Evolutionary conservation across 176 grass and related monocot species (phyloP), one percentile per base, ranked within the genome.

Genomic region (Zea mays): DNA sequence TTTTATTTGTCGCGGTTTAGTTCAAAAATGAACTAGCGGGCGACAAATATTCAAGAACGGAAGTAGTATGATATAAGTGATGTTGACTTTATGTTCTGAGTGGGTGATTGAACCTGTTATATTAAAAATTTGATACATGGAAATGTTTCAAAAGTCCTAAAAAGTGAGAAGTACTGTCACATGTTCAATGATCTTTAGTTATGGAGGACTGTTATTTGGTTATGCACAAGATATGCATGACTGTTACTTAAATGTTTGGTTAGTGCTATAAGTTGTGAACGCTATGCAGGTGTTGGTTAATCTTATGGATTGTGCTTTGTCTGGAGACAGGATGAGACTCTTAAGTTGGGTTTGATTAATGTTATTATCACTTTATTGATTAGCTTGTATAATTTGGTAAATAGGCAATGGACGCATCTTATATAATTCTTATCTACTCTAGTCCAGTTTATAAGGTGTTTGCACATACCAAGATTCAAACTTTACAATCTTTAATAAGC

Each of bases 151-250:
- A 65, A 77, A 51, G 8, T 40, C 11, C 8, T 38, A 14, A 35
- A 36, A 60, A 37, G 2, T 17, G 15, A 34, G 42, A 42, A 42
- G 33, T 3, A 14, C 0, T 5, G 16, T 66, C 16, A 40, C 10
- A 65, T 51, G 45, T 65, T 9, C 34, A 20, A 77, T 79, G 20
- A 69, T 37, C 5, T 49, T 54, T 3, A n/a, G 0, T 73, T 73
- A n/a, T 38, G 8, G 52, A 58, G 64, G 11, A 11, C 21, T 76
- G 34, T 68, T 80, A 41, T 2, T 70, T 70, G 27, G 44, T 75
- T 80, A 52, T 62, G 50, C 8, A 72, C 15, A 45, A 67, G 49
- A 50, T 51, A 68, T 27, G 79, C 79, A 34, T 54, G 37, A 37
- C 76, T 15, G 20, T 69, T 60, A n/a, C n/a, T n/a, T n/a, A n/a